Conservation (phyloP, 306 rosid species). For the Dicorynia guianensis region DNA sequence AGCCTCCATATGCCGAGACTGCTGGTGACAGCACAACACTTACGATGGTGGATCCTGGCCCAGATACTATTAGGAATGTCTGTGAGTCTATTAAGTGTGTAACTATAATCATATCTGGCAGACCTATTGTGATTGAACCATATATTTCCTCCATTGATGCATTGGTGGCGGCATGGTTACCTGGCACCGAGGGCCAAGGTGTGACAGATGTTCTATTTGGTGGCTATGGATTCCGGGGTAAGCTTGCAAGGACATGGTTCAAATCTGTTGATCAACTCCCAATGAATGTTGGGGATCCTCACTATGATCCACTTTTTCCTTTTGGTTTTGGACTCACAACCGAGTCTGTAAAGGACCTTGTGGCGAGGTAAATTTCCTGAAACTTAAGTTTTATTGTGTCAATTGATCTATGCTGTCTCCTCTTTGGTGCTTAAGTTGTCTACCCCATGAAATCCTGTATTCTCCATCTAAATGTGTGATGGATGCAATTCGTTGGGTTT, state of each 20-base stretch:
- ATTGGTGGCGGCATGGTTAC: slow-evolving; percentile 93
- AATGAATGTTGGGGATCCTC: slow-evolving; percentile 83
- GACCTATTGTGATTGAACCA: slow-evolving; percentile 87
- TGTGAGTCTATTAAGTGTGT: slow-evolving; percentile 75
- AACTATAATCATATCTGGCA: slow-evolving; percentile 76
- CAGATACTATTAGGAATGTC: slow-evolving; percentile 65
- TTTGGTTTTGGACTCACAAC: slow-evolving; percentile 79
- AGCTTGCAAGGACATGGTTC: slow-evolving; percentile 95
- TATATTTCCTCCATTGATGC: slow-evolving; percentile 70
- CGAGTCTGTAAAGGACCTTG: slow-evolving; percentile 70
- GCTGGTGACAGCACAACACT: slow-evolving; percentile 77
- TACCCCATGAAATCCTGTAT: background rate
- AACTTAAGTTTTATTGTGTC: background rate
- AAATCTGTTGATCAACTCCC: slow-evolving; percentile 88
- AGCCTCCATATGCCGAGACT: slow-evolving; percentile 82
- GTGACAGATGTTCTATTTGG: slow-evolving; percentile 86
- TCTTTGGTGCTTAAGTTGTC: background rate
- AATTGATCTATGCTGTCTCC: background rate
- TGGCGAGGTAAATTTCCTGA: slow-evolving; percentile 58
- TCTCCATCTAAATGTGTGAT: background rate
- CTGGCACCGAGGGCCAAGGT: slow-evolving; percentile 93
- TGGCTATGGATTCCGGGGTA: slow-evolving; percentile 84
- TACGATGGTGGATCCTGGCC: slow-evolving; percentile 78
- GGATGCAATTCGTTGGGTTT: background rate
- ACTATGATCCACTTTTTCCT: slow-evolving; percentile 97